Conservation (phyloP, 352 stramenopile genomes). For the Blastocystis sp. region DNA sequence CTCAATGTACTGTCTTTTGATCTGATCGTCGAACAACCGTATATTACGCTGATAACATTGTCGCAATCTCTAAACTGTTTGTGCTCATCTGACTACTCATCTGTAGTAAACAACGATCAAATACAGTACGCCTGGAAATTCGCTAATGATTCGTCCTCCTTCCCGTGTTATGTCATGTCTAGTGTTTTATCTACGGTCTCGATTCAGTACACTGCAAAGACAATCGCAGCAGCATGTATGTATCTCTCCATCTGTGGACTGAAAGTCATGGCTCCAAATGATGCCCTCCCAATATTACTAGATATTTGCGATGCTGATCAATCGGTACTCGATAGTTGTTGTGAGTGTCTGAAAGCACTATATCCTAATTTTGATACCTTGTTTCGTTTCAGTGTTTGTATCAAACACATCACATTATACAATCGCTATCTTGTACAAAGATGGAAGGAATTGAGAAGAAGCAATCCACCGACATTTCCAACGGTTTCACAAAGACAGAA, state of each 20-base stretch:
- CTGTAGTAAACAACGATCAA: neutral
- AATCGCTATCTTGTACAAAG: conserved; percentile 4
- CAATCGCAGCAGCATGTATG: conserved; percentile 35
- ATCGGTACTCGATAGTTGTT: neutral
- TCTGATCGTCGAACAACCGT: conserved; percentile 47
- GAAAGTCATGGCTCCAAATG: neutral
- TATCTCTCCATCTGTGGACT: neutral
- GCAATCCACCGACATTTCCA: neutral
- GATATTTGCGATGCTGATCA: neutral
- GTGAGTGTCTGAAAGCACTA: conserved; percentile 5
- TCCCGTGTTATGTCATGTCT: neutral
- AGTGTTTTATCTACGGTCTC: neutral
- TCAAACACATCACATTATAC: conserved; percentile 22
- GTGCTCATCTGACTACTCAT: neutral
- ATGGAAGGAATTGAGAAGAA: neutral
- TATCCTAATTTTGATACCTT: conserved; percentile 20
- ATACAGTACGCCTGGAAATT: conserved; percentile 28
- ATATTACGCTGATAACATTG: conserved; percentile 5
- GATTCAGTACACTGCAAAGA: conserved; percentile 33
- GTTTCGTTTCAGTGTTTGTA: conserved; percentile 39
- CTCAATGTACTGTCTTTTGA: conserved; percentile 47
- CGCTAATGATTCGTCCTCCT: conserved; percentile 14
- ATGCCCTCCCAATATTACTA: neutral
- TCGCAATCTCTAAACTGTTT: neutral
- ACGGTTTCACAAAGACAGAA: neutral